phyloP scores from a whole-genome alignment of 495 filamentous ascomycete species.

The Choiromyces venosus region DNA sequence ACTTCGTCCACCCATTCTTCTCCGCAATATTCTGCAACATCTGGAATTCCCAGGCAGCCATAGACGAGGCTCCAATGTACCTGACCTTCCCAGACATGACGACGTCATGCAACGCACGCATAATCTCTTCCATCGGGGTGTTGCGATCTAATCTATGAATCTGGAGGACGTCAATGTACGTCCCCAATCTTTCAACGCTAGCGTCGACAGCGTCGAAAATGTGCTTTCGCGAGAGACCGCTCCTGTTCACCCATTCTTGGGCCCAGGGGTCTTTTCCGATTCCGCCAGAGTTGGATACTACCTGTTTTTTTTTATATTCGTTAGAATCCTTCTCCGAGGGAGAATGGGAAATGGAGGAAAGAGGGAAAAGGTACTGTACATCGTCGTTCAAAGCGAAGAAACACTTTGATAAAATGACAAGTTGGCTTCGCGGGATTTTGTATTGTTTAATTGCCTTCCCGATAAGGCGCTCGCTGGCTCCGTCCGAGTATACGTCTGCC shows the following conservation, averaged over 20 bases:
- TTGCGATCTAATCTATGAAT: constrained; percentile 63
- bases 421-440: constrained; percentile 66
- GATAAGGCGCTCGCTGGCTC: constrained; percentile 64
- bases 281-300: too few species aligned
- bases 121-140: constrained; percentile 62
- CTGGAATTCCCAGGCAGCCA: constrained; percentile 65
- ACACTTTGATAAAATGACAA: constrained; percentile 76
- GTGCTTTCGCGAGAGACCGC: constrained; percentile 58
- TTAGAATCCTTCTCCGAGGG: too few species aligned
- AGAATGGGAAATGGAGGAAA: background rate
- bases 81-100: constrained; percentile 56
- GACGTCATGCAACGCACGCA: constrained; percentile 66
- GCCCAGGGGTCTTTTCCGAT: background rate
- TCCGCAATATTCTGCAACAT: constrained; percentile 52
- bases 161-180: constrained; percentile 72
- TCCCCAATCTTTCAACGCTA: constrained; percentile 58
- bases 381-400: constrained; percentile 47
- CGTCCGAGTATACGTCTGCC: constrained; percentile 61
- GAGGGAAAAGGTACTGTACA: background rate
- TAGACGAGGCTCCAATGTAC: constrained; percentile 64
- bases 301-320: too few species aligned
- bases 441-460: constrained; percentile 73
- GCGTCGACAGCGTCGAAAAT: constrained; percentile 69
- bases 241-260: constrained; percentile 49
- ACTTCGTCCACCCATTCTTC: constrained; percentile 64